Percentiles rank a stretch among this genome's conserved stretches.
phyloP scores from a whole-genome alignment of 2,329 filamentous ascomycete genomes.

The Drechslera avenae region DNA sequence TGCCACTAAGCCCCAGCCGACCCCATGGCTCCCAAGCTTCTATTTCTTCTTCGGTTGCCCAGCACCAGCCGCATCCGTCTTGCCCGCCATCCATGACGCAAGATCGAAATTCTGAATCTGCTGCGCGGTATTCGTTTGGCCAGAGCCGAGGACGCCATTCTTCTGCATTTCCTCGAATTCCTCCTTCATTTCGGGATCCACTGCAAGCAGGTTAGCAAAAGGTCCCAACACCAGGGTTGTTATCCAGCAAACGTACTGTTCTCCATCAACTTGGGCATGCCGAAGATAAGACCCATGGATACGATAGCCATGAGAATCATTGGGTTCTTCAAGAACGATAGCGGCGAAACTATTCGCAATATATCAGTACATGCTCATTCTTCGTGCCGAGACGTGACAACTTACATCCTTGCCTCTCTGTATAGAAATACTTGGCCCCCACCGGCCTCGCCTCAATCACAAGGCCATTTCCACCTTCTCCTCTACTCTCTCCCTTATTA shows the following conservation, averaged over 20 bases:
- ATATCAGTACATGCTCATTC: constrained; percentile 22
- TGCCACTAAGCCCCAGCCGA: too few species aligned
- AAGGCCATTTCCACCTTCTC: constrained; percentile 51
- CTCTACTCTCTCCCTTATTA: constrained; percentile 73
- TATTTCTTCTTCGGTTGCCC: too few species aligned
- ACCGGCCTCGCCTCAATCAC: constrained; percentile 66
- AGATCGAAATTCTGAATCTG: constrained; percentile 68
- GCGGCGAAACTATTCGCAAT: constrained; percentile 66
- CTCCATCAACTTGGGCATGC: constrained; percentile 93
- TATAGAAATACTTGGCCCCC: constrained; percentile 74
- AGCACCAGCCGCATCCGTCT: constrained; percentile 33
- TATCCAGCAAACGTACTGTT: constrained; percentile 72
- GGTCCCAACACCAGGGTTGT: neutral
- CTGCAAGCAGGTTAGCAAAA: constrained; percentile 54
- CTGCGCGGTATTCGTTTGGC: constrained; percentile 51
- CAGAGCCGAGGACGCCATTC: constrained; percentile 64
- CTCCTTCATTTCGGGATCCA: constrained; percentile 94
- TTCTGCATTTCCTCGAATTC: constrained; percentile 93
- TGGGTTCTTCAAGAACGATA: constrained; percentile 86
- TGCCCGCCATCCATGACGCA: constrained; percentile 70
- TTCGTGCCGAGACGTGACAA: constrained; percentile 25
- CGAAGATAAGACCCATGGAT: constrained; percentile 81
- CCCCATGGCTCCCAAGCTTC: too few species aligned
- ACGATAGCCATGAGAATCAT: constrained; percentile 94
- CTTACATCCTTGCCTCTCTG: constrained; percentile 77